Base-by-base conservation (phyloP, 192 early-diverging fungal genomes). In the Gonapodya sp. region DNA sequence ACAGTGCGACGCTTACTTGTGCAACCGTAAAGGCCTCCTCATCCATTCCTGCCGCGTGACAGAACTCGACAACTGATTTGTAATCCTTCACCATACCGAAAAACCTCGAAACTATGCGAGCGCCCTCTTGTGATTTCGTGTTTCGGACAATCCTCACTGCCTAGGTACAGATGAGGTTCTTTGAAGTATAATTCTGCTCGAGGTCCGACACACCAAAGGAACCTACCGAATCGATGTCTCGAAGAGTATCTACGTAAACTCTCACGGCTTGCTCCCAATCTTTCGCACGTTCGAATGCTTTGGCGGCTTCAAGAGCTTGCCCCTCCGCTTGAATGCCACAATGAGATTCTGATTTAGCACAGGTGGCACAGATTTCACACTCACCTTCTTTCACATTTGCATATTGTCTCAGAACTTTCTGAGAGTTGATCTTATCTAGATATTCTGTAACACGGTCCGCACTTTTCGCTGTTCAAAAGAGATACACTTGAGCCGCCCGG, bases 1-100 rank as follows among this genome's bases (percentile, higher is more conserved):
- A 24, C 8, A 64, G 24, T 16, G 46, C 46, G 46, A 36, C 33
- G 18, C 35, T 32, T 30, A 86, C 86, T 46, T 87, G 85, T 8
- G 89, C 89, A 18, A 90, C 82, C 82, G 88, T 86, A 81, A 90
- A 90, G 1, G 89, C 89, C 80, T 90, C 88, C 35, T 87, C 83
- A 16, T 78, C 80, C 88, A 90, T 90, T 18, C 87, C 89, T 0
- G 89, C 88, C 78, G 89, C 83, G 18, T 89, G 79, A 80, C 81
- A 89, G 79, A 90, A 90, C 81, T 90, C 89, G 0, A 90, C 84
- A n/a, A 88, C 88, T 14, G 86, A 81, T 73, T 85, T 80, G 74
- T 87, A 89, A 82, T 88, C 87, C 31, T 81, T 87, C 37, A 83
- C 73, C 0, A 82, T 72, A 34, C 84, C 83, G 82, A 90, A 90